A percentile compares a stretch with the other conserved stretches of the same genome.
These are phyloP conservation scores for Helichrysum umbraculigerum DNA, from an alignment of 129 eudicot species.

Conservation along the genomic window DNA sequence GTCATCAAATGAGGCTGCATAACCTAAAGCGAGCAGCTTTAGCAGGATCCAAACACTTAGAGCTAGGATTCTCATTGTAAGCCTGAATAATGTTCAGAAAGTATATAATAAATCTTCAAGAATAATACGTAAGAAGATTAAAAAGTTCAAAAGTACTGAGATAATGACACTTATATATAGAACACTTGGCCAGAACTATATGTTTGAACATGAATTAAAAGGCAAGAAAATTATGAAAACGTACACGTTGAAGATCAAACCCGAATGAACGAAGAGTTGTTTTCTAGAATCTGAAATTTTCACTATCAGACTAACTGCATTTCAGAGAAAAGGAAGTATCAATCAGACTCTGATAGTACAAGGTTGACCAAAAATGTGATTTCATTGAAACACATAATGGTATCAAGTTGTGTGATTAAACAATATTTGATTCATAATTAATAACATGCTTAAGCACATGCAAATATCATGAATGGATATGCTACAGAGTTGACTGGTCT, in stretches of 20 bases:
- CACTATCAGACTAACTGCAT: background rate
- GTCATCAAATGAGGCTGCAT: slow-evolving; percentile 24
- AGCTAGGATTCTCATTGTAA: slow-evolving; percentile 24
- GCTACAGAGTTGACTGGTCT: slow-evolving; percentile 20
- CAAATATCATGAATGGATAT: slow-evolving; percentile 6
- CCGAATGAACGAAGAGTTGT: background rate
- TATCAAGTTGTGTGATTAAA: background rate
- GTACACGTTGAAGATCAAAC: background rate
- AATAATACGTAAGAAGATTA: background rate
- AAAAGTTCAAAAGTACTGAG: background rate
- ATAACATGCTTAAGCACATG: slow-evolving; percentile 21
- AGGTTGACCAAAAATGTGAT: slow-evolving; percentile 2
- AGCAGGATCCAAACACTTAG: slow-evolving; percentile 21
- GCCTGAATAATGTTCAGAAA: background rate
- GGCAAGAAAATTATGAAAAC: too few relatives aligned
- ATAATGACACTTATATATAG: background rate
- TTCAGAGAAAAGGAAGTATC: background rate
- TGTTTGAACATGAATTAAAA: background rate
- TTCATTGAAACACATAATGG: slow-evolving; percentile 1
- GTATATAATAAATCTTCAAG: background rate
- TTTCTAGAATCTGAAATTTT: too few relatives aligned
- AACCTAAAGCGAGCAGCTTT: slow-evolving; percentile 22
- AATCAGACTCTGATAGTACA: slow-evolving; percentile 1
- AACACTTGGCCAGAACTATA: background rate
- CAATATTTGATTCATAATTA: background rate